Evolutionary conservation across 2,329 filamentous ascomycete species (phyloP), one percentile per base, ranked within the genome.

Genomic region (Sporothrix variecibatus): DNA sequence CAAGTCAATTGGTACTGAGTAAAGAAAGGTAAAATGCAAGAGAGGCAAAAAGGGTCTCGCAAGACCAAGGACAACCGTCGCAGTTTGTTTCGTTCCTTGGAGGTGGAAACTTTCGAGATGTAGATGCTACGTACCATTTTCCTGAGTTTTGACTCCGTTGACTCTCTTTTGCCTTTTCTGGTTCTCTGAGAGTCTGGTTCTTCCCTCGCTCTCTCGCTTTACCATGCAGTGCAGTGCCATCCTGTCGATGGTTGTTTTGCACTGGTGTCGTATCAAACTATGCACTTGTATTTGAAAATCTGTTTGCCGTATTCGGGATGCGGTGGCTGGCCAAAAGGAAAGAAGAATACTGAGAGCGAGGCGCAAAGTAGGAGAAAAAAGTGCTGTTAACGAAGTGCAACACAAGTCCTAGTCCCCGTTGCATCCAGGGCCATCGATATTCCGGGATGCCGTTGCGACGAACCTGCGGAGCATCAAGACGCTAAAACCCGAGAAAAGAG

Each of bases 1-100:
- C n/a, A n/a, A n/a, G n/a, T n/a, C n/a, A n/a, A n/a, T n/a, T n/a
- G n/a, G n/a, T 12, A 49, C 49, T 51, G n/a, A 53, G 26, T 7
- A 51, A 51, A 51, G 3, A 51, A 51, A 17, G 49, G 49, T 51
- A 51, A 51, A 51, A 51, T 7, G 49, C 49, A 46, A 64, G 20
- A 40, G 60, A 40, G n/a, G 12, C 6, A 11, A 49, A 49, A 28
- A 51, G 15, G 23, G 64, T 68, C 43, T 31, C 43, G 28, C 64
- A 68, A 31, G 43, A n/a, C n/a, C n/a, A n/a, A n/a, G n/a, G n/a
- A n/a, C n/a, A n/a, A 51, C 64, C 26, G 40, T 65, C 34, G 38
- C 40, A 68, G 40, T 31, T 31, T 68, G 64, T 49, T 68, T 68
- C 40, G 64, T 20, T 31, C 64, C 23, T 31, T 68, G 43, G 64